Conservation (phyloP, 2,329 filamentous ascomycete species). For the Clathrospora elynae region DNA sequence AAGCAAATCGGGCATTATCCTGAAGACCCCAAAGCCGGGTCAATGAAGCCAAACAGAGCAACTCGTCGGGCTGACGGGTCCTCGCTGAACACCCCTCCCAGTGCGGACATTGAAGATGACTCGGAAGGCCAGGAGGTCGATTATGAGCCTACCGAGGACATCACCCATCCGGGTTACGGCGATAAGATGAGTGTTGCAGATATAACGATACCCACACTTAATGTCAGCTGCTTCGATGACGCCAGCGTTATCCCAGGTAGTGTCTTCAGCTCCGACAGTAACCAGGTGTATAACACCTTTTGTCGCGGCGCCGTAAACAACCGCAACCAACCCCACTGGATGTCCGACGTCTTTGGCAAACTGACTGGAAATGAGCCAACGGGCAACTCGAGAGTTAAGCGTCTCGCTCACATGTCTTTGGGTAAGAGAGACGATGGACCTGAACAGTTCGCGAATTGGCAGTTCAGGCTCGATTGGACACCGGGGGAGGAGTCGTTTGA, state of each 20-base stretch:
- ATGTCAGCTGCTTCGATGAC: background rate
- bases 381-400: background rate
- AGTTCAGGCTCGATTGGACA: slow-evolving; percentile 2
- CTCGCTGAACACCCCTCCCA: background rate
- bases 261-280: slow-evolving; percentile 1
- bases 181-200: background rate
- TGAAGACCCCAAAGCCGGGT: background rate
- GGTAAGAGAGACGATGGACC: slow-evolving; percentile 1
- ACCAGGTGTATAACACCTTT: slow-evolving; percentile 1
- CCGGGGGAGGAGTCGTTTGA: background rate
- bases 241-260: background rate
- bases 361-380: background rate
- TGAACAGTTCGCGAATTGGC: slow-evolving; percentile 1
- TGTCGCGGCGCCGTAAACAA: slow-evolving; percentile 1
- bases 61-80: slow-evolving; percentile 1
- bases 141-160: background rate
- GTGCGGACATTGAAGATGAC: background rate
- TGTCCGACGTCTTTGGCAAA: slow-evolving; percentile 2
- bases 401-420: background rate
- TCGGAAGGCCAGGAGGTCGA: background rate
- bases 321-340: slow-evolving; percentile 1
- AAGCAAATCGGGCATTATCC: slow-evolving; percentile 4
- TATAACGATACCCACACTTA: background rate
- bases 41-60: background rate
- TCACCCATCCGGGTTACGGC: background rate